Percentiles rank a stretch among this genome's conserved stretches.
Evolutionary conservation across 768 basidiomycete species (phyloP).

Genomic region (Leucocoprinus birnbaumii): DNA sequence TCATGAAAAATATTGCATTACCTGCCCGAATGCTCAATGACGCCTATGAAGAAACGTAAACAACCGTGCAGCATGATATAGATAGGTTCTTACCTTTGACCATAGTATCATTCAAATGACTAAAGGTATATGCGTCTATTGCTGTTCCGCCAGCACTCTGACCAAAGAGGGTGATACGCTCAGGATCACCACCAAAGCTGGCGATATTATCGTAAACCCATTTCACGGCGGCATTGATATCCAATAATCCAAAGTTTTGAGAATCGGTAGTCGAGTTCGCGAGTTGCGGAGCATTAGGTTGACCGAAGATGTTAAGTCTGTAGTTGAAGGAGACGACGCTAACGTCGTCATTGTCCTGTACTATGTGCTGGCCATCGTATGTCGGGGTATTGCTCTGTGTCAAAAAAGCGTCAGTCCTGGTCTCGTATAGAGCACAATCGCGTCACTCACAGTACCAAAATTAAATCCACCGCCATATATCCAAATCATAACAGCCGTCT

Average conservation of each 20-base stretch:
- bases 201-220: conserved; percentile 48
- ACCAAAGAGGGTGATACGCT: conserved; percentile 34
- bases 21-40: conserved; percentile 36
- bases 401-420: not conserved
- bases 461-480: conserved; percentile 34
- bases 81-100: conserved; percentile 18
- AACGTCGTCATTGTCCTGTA: conserved; percentile 31
- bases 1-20: conserved; percentile 2
- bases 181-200: conserved; percentile 39
- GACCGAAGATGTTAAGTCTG: conserved; percentile 36
- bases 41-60: conserved; percentile 15
- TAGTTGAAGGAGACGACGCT: conserved; percentile 37
- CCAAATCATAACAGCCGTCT: conserved; percentile 33
- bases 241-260: conserved; percentile 39
- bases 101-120: conserved; percentile 30
- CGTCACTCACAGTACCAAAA: conserved; percentile 31
- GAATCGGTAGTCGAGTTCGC: conserved; percentile 15
- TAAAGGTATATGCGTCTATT: conserved; percentile 30
- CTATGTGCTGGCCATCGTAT: conserved; percentile 28
- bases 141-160: conserved; percentile 34
- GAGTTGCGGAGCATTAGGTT: conserved; percentile 38
- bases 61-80: not conserved
- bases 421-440: not conserved
- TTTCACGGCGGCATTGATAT: conserved; percentile 35
- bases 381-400: conserved; percentile 25